Conservation (phyloP, 768 basidiomycete species). For the Dioszegia aurantiaca region DNA sequence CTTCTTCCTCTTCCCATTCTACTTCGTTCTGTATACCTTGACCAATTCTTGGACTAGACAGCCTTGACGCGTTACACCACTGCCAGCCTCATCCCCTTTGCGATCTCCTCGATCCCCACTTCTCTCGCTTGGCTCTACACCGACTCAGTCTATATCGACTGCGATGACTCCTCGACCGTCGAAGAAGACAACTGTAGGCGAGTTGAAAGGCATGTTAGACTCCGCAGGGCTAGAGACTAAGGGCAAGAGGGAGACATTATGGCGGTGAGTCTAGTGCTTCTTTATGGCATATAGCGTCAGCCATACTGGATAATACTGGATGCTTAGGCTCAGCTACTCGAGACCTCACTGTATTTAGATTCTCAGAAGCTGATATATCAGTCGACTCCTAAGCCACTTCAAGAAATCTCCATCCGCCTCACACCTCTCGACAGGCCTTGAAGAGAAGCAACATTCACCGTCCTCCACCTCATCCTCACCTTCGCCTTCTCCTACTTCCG, state of each 20-base stretch:
- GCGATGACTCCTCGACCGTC: constrained; percentile 26
- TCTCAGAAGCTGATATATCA: constrained; percentile 10
- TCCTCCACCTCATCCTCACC: not conserved
- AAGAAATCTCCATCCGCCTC: constrained; percentile 2
- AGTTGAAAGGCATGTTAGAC: constrained; percentile 43
- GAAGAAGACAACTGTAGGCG: constrained; percentile 45
- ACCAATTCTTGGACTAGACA: no score
- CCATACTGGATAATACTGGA: no score
- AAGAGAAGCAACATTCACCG: no score
- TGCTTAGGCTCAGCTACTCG: not conserved
- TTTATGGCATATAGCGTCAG: no score
- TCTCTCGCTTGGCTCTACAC: no score
- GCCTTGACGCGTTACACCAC: no score
- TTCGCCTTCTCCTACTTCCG: not conserved
- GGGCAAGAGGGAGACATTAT: constrained; percentile 53
- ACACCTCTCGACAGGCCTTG: not conserved
- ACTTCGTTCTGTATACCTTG: no score
- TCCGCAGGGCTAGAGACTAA: constrained; percentile 48
- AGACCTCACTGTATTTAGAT: not conserved
- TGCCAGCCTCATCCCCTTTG: no score
- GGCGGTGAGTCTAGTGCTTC: constrained; percentile 38
- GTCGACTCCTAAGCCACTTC: constrained; percentile 13
- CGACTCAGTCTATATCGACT: no score
- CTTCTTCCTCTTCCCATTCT: no score
- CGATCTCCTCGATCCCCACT: no score